Evolutionary conservation across 352 stramenopile species (phyloP).

Genomic region (Pythium brassicae): DNA sequence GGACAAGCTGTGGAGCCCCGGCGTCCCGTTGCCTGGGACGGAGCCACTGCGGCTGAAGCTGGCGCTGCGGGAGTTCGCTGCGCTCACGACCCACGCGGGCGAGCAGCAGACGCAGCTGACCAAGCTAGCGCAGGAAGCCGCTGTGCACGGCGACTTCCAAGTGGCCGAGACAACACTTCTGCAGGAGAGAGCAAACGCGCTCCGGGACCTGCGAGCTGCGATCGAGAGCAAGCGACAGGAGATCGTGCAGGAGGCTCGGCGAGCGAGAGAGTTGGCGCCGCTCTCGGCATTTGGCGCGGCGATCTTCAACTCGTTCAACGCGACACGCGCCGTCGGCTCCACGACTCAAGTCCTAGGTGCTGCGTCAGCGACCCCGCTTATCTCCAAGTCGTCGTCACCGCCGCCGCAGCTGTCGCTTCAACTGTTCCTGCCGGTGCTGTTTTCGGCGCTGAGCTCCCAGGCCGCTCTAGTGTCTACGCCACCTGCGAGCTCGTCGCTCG

Average conservation of each 20-base stretch:
- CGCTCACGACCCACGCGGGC: conserved; percentile 15
- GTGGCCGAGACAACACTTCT: conserved; percentile 30
- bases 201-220: conserved; percentile 21
- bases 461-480: background rate
- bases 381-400: too few relatives aligned
- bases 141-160: conserved; percentile 41
- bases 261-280: conserved; percentile 12
- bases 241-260: conserved; percentile 12
- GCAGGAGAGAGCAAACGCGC: conserved; percentile 17
- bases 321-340: background rate
- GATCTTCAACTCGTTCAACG: conserved; percentile 46
- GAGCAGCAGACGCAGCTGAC: conserved; percentile 23
- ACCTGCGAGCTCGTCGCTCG: background rate
- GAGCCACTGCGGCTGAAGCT: conserved; percentile 16
- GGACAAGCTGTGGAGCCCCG: conserved; percentile 41
- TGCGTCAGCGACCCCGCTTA: too few relatives aligned
- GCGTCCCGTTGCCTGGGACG: background rate
- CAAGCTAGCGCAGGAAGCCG: conserved; percentile 36
- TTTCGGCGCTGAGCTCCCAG: conserved; percentile 10
- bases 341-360: background rate
- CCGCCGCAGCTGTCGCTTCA: conserved; percentile 25
- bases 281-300: conserved; percentile 28
- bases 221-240: conserved; percentile 11
- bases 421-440: conserved; percentile 30
- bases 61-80: conserved; percentile 24